Base-by-base conservation (phyloP, 2,329 filamentous ascomycete genomes). In the Neopestalotiopsis sp. region DNA sequence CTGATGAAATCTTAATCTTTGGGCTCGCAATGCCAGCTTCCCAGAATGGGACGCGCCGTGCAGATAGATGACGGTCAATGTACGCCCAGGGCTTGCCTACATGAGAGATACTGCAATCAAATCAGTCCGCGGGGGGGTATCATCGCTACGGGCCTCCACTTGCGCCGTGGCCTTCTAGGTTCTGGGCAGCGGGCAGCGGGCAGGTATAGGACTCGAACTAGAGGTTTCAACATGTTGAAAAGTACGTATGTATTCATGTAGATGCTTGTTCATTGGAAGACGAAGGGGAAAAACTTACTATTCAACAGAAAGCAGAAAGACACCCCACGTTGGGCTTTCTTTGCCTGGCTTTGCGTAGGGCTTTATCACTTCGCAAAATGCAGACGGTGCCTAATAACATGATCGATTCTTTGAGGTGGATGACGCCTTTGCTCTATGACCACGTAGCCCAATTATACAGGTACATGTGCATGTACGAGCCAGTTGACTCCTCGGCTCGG, bases 11-110 rank as follows among this genome's bases (percentile, higher is more conserved):
- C 61, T 64, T 64, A 64, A 42, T 64, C 40, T 40, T 62, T 30
- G 59, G 59, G 28, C 59, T 28, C 57, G 30, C 24, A 28, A 45
- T 64, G n/a, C 42, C 61, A 64, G 40, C 61, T 64, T 64, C 61
- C 61, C 61, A 64, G 61, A 64, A 45, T 28, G 61, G 61, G 59
- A 62, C 59, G n/a, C 34, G 59, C 59, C 59, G 59, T 30, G 59
- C 30, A 62, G 30, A 40, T 62, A 34, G 30, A 62, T 62, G 59
- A 10, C 30, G 20, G 59, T 38, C 20, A 59, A 59, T 59, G 17
- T 12, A 14, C 30, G 30, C 45, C 45, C 45, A 52, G 45, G 45
- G 45, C 9, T n/a, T 17, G 45, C 45, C 45, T 52, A 52, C 45
- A 52, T 52, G 17, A 52, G 45, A 52, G 45, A 52, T 52, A 24